These are phyloP conservation scores for Trichoderma arundinaceum DNA, from an alignment of 2,329 filamentous ascomycete species.

Conservation along the genomic window DNA sequence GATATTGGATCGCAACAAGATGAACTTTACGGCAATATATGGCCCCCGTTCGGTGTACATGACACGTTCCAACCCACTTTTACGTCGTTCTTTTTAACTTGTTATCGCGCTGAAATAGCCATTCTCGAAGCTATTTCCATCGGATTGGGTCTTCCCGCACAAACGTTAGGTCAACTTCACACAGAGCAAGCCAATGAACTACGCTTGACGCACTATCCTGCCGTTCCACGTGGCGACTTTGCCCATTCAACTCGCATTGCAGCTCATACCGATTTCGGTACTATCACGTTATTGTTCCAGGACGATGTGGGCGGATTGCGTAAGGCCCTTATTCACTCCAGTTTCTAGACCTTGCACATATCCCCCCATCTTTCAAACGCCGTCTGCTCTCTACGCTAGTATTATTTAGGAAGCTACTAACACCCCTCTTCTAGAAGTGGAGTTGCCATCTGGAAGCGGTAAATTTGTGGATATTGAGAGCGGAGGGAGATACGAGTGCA, in stretches of 20 bases:
- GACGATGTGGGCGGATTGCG: slow-evolving; percentile 22
- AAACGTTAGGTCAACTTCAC: slow-evolving; percentile 19
- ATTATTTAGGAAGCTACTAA: background rate
- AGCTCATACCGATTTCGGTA: slow-evolving; percentile 25
- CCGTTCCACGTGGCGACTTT: slow-evolving; percentile 15
- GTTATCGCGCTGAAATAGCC: slow-evolving; percentile 13
- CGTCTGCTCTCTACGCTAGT: background rate
- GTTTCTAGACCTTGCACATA: background rate
- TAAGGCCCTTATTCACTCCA: background rate
- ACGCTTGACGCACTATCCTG: slow-evolving; percentile 15
- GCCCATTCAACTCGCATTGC: slow-evolving; percentile 23
- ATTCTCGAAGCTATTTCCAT: slow-evolving; percentile 27
- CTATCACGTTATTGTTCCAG: slow-evolving; percentile 20
- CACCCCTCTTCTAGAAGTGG: slow-evolving; percentile 4
- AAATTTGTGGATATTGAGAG: slow-evolving; percentile 24
- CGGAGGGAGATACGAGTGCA: slow-evolving; percentile 25
- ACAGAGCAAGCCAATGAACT: slow-evolving; percentile 5
- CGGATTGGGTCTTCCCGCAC: slow-evolving; percentile 14
- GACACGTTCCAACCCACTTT: slow-evolving; percentile 22
- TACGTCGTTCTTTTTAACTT: slow-evolving; percentile 11
- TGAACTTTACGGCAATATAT: slow-evolving; percentile 23
- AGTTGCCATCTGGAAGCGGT: slow-evolving; percentile 19
- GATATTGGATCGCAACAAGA: slow-evolving; percentile 25
- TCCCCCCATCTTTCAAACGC: background rate
- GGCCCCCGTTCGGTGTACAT: slow-evolving; percentile 19